These are phyloP conservation scores for Zoysia pacifica DNA, from an alignment of 176 grass and related monocot species.

Conservation along the genomic window DNA sequence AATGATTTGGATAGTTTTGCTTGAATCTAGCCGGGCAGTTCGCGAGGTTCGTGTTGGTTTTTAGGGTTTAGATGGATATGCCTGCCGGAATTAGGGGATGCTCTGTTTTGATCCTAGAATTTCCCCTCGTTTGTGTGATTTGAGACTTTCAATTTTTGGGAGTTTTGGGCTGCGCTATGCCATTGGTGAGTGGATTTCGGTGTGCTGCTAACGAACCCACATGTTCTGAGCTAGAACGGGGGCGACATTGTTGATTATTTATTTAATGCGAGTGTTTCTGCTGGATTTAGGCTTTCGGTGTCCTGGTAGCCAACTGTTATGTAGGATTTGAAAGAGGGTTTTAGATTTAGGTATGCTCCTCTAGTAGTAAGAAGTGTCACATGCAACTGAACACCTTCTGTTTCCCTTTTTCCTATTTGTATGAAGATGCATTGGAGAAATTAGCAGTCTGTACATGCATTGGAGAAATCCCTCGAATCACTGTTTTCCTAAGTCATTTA, in stretches of 20 bases:
- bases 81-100: background rate
- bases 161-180: background rate
- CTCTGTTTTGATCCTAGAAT: constrained; percentile 1
- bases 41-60: background rate
- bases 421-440: background rate
- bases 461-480: no score
- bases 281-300: background rate
- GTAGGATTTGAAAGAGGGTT: no score
- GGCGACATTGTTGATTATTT: background rate
- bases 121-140: constrained; percentile 6
- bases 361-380: no score
- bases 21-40: background rate
- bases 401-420: background rate
- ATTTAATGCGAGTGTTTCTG: constrained; percentile 5
- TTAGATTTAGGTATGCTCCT: no score
- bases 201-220: background rate
- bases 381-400: no score
- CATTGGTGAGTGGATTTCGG: background rate
- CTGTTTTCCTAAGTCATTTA: no score
- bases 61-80: constrained; percentile 11
- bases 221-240: constrained; percentile 8
- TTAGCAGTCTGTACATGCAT: no score
- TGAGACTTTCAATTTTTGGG: background rate
- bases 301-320: no score
- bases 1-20: background rate